Percentiles rank a stretch among this genome's conserved stretches.
Conservation (phyloP, 495 filamentous ascomycete genomes). For the Penicillium lividum region DNA sequence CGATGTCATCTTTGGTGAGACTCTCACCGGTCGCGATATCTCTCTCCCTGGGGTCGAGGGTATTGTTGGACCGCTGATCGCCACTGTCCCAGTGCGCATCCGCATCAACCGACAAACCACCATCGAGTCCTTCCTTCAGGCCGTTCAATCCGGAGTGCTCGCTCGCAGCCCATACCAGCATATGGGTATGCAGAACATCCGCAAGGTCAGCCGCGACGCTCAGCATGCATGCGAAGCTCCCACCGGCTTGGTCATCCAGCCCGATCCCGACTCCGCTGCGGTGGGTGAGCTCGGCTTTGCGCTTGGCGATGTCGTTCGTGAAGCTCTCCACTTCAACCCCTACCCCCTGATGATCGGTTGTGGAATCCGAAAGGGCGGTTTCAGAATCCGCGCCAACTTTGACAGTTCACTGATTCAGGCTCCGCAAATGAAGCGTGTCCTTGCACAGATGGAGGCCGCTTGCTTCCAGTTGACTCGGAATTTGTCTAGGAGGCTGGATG, state of each 20-base stretch:
- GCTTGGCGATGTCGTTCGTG: constrained; percentile 57
- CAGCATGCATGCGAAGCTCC: constrained; percentile 64
- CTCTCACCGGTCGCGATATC: constrained; percentile 52
- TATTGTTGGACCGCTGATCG: constrained; percentile 59
- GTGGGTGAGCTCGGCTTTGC: constrained; percentile 50
- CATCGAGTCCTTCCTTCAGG: constrained; percentile 37
- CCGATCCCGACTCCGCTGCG: constrained; percentile 44
- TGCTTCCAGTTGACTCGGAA: constrained; percentile 31
- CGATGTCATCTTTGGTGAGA: constrained; percentile 62
- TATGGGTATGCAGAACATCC: constrained; percentile 69
- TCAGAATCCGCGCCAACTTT: constrained; percentile 63
- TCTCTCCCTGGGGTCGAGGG: constrained; percentile 46
- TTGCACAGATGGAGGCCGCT: constrained; percentile 42
- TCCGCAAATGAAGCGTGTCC: constrained; percentile 44
- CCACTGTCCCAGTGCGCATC: constrained; percentile 64
- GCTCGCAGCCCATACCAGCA: constrained; percentile 63
- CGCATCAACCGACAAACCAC: constrained; percentile 29
- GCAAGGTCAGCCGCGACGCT: constrained; percentile 59
- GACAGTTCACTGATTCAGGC: constrained; percentile 49
- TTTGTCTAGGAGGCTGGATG: constrained; percentile 25
- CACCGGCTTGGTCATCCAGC: constrained; percentile 57
- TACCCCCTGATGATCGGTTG: constrained; percentile 67
- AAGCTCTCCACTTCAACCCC: constrained; percentile 67
- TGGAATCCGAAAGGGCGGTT: constrained; percentile 55
- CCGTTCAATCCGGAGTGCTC: constrained; percentile 54